Base-by-base conservation (phyloP, 352 stramenopile species). In the Plasmopara viticola region DNA sequence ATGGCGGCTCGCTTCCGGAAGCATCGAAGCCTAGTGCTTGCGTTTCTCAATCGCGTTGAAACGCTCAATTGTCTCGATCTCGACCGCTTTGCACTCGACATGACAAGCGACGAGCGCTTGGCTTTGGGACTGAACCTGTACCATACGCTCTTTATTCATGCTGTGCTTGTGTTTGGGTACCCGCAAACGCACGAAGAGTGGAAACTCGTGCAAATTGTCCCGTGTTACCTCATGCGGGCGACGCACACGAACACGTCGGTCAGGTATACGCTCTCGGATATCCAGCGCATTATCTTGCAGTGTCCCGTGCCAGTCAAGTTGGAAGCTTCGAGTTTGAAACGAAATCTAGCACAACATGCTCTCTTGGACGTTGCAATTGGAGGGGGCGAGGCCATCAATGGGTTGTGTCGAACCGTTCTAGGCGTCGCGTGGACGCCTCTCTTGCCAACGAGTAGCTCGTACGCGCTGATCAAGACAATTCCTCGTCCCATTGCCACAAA, bases 101-200 rank as follows among this genome's bases (percentile, higher is more conserved):
- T 60, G 17, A 61, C 54, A 1, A 58, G 74, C 31, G 67, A 58
- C 20, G 51, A 64, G 30, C 60, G 60, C 8, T 48, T 91, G 9
- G 77, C 74, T 13, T 90, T 97, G 31, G 90, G 88, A 31, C 51
- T 97, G 25, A 97, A 97, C 53, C 20, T 97, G 5, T 97, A 96
- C 56, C 88, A 97, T 56, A 63, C 78, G 14, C 73, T 97, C 33
- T 83, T 89, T 18, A 79, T 96, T 33, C 88, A 97, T 74, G 68
- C 80, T 0, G 48, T 67, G 44, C 42, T 76, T 12, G 20, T 70
- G 5, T 78, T 70, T 37, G 54, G 62, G 30, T 65, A 79, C 44
- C 54, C 53, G 49, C 84, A 66, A 62, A 85, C 58, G 40, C 76
- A 79, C 53, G 72, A 72, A 37, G 74, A 75, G 77, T 96, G 75